phyloP scores from a whole-genome alignment of 768 basidiomycete species.

The Lentinula raphanica region DNA sequence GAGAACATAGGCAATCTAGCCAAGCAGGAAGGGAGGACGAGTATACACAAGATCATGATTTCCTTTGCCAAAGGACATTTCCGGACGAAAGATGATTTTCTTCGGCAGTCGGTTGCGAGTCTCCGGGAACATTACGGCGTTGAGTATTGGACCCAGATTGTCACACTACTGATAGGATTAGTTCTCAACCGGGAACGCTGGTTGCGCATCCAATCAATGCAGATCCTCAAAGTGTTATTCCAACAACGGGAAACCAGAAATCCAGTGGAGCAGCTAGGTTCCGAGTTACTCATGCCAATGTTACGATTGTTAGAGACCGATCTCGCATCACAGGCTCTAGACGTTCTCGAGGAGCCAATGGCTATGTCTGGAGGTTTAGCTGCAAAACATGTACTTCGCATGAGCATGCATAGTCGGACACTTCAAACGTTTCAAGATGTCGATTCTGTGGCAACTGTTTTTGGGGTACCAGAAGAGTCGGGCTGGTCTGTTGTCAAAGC shows the following conservation, averaged over 20 bases:
- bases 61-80: conserved; percentile 86
- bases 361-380: conserved; percentile 70
- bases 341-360: conserved; percentile 90
- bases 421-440: conserved; percentile 33
- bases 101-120: conserved; percentile 81
- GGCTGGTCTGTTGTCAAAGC: conserved; percentile 84
- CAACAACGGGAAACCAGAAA: conserved; percentile 77
- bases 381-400: conserved; percentile 82
- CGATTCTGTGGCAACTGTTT: conserved; percentile 63
- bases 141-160: conserved; percentile 73
- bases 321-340: conserved; percentile 77
- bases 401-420: conserved; percentile 74
- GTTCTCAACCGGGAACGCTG: conserved; percentile 79
- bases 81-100: conserved; percentile 88
- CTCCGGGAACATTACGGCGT: conserved; percentile 80
- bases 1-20: conserved; percentile 70
- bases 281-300: conserved; percentile 87
- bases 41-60: conserved; percentile 82
- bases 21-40: conserved; percentile 63
- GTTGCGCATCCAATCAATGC: conserved; percentile 79
- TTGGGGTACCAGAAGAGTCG: conserved; percentile 75
- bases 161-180: conserved; percentile 80
- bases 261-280: conserved; percentile 68
- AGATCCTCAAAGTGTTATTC: conserved; percentile 84
- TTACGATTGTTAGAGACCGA: conserved; percentile 86